These are phyloP conservation scores for Rhizophora mangle DNA, from an alignment of 345 rosid genomes.

Conservation along the genomic window DNA sequence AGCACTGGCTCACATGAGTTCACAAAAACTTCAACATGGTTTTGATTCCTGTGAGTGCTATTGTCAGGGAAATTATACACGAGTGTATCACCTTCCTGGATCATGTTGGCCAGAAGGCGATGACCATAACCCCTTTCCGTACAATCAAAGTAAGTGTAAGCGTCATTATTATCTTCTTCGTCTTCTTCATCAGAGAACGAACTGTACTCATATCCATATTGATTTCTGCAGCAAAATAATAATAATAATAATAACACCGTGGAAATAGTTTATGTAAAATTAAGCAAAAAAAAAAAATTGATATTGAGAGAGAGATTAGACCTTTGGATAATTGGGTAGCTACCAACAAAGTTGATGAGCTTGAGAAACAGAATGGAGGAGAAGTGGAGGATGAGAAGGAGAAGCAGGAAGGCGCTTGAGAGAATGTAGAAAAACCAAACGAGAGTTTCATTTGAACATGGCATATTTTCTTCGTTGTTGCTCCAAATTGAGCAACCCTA, in stretches of 20 bases:
- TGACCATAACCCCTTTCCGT: conserved; percentile 23
- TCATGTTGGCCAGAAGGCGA: conserved; percentile 61
- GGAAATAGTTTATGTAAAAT: background rate
- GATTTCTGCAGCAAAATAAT: conserved; percentile 40
- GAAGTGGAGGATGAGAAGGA: conserved; percentile 65
- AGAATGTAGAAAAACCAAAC: conserved; percentile 63
- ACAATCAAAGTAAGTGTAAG: conserved; percentile 39
- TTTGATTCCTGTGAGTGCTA: conserved; percentile 1
- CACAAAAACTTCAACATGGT: conserved; percentile 17
- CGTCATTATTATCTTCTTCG: conserved; percentile 45
- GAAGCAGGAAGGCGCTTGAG: conserved; percentile 61
- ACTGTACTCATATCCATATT: conserved; percentile 48
- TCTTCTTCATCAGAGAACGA: conserved; percentile 55
- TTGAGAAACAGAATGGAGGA: conserved; percentile 55
- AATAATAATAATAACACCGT: background rate
- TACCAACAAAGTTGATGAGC: conserved; percentile 62
- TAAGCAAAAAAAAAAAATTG: background rate
- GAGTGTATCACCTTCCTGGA: conserved; percentile 59
- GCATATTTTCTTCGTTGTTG: conserved; percentile 51
- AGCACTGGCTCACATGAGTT: conserved; percentile 10
- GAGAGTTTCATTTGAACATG: conserved; percentile 73
- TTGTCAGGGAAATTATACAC: conserved; percentile 32
- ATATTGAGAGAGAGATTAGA: background rate
- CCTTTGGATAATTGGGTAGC: conserved; percentile 66
- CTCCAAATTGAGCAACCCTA: conserved; percentile 24